Evolutionary conservation across 352 stramenopile species (phyloP).

Genomic region (Nothophytophthora sp.): DNA sequence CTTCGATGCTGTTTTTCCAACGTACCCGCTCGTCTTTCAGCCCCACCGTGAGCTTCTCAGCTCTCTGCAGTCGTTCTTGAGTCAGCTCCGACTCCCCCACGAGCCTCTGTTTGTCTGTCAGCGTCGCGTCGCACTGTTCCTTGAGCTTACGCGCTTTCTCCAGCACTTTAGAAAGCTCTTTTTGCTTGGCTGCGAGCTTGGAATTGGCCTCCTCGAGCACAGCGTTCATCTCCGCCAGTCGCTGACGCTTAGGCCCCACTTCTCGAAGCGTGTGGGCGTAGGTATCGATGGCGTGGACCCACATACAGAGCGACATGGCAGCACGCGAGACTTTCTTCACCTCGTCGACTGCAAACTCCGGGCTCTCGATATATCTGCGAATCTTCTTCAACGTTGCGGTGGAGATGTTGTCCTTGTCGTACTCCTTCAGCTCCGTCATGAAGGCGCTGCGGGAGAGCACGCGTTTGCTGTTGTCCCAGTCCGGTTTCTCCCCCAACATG

Average conservation of each 20-base stretch:
- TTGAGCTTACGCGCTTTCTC: slow-evolving; percentile 56
- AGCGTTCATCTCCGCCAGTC: slow-evolving; percentile 69
- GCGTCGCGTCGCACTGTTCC: slow-evolving; percentile 56
- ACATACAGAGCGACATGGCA: slow-evolving; percentile 89
- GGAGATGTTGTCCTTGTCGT: slow-evolving; percentile 83
- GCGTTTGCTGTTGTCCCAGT: slow-evolving; percentile 87
- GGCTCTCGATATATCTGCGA: slow-evolving; percentile 83
- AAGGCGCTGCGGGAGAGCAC: slow-evolving; percentile 74
- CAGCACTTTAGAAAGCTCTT: slow-evolving; percentile 59
- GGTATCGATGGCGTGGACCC: slow-evolving; percentile 83
- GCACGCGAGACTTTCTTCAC: slow-evolving; percentile 83
- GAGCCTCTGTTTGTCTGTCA: slow-evolving; percentile 70
- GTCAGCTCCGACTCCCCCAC: slow-evolving; percentile 67
- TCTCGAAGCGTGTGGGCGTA: slow-evolving; percentile 78
- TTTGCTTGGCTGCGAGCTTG: slow-evolving; percentile 67
- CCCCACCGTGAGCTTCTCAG: slow-evolving; percentile 62
- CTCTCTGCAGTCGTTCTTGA: slow-evolving; percentile 48
- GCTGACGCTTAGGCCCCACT: slow-evolving; percentile 75
- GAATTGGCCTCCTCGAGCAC: slow-evolving; percentile 73
- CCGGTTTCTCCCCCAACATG: slow-evolving; percentile 81
- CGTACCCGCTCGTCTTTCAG: slow-evolving; percentile 71
- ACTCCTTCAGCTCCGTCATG: slow-evolving; percentile 85
- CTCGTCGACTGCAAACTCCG: slow-evolving; percentile 82
- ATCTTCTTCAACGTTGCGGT: slow-evolving; percentile 64
- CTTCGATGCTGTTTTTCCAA: slow-evolving; percentile 68